These are phyloP conservation scores for Linum tenue DNA, from an alignment of 345 rosid species.

Conservation along the genomic window DNA sequence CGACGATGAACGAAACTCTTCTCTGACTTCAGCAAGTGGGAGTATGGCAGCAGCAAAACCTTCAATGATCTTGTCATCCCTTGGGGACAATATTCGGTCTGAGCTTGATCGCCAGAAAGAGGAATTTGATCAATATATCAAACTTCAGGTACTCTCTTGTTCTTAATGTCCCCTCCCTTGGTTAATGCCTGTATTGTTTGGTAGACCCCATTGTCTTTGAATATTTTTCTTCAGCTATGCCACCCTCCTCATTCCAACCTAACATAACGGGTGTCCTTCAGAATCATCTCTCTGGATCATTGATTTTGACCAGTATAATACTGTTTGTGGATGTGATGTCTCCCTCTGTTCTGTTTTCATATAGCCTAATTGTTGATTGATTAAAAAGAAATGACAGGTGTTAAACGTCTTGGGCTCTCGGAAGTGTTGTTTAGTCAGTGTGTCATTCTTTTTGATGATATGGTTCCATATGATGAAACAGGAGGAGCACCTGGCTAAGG, in stretches of 20 bases:
- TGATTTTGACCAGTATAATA: background rate
- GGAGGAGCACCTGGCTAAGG: conserved; percentile 62
- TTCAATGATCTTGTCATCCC: conserved; percentile 41
- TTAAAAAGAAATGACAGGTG: too few species aligned
- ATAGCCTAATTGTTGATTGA: background rate
- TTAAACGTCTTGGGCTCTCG: too few species aligned
- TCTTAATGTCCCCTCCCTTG: background rate
- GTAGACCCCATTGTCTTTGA: too few species aligned
- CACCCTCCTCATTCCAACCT: too few species aligned
- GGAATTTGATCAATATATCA: conserved; percentile 59
- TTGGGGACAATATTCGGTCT: conserved; percentile 43
- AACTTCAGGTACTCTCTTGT: conserved; percentile 43
- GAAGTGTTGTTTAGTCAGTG: background rate
- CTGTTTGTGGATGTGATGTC: background rate
- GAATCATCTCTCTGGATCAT: too few species aligned
- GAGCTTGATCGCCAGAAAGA: conserved; percentile 61
- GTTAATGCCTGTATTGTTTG: too few species aligned
- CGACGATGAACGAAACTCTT: conserved; percentile 70
- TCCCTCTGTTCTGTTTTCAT: background rate
- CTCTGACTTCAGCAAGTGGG: conserved; percentile 67
- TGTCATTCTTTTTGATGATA: background rate
- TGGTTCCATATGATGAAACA: conserved; percentile 12
- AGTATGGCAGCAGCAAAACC: conserved; percentile 44
- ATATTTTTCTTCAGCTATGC: too few species aligned
- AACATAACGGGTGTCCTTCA: background rate